phyloP scores from a whole-genome alignment of 371 early-diverging fungal genomes.

The Mucor racemosus region DNA sequence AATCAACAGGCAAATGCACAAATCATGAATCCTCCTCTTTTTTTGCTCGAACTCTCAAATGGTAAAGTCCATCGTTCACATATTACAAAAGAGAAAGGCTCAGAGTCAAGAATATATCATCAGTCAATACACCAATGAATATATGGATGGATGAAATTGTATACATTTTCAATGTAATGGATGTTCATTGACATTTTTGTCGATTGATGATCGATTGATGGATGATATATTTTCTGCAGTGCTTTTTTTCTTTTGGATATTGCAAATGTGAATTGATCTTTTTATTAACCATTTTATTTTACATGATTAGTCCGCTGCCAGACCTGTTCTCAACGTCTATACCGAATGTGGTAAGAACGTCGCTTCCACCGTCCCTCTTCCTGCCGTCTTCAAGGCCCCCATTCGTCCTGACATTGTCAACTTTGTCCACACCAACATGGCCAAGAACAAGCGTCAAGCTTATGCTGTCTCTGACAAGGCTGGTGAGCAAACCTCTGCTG shows the following conservation, averaged over 20 bases:
- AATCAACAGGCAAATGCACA: conserved; percentile 4
- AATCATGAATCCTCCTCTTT: conserved; percentile 28
- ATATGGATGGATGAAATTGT: not conserved
- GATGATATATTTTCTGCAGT: not conserved
- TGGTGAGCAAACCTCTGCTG: conserved; percentile 99
- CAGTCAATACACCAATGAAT: not conserved
- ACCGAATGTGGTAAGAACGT: conserved; percentile 78
- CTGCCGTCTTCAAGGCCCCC: conserved; percentile 98
- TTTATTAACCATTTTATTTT: not conserved
- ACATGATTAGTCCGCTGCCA: conserved; percentile 59
- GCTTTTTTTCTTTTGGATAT: not conserved
- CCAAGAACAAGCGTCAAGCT: conserved; percentile 99
- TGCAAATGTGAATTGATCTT: not conserved
- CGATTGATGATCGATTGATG: not conserved
- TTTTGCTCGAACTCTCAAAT: conserved; percentile 33
- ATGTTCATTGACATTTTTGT: not conserved
- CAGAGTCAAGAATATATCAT: not conserved
- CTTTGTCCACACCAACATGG: conserved; percentile 97
- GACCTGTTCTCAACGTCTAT: conserved; percentile 94
- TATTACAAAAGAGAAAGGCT: not conserved
- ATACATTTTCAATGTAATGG: not conserved
- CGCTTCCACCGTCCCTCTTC: conserved; percentile 83
- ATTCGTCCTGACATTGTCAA: conserved; percentile 98
- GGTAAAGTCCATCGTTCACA: conserved; percentile 19
- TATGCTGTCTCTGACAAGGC: conserved; percentile 98